phyloP scores from a whole-genome alignment of 768 basidiomycete species.

The Pleurotus ostreatus region DNA sequence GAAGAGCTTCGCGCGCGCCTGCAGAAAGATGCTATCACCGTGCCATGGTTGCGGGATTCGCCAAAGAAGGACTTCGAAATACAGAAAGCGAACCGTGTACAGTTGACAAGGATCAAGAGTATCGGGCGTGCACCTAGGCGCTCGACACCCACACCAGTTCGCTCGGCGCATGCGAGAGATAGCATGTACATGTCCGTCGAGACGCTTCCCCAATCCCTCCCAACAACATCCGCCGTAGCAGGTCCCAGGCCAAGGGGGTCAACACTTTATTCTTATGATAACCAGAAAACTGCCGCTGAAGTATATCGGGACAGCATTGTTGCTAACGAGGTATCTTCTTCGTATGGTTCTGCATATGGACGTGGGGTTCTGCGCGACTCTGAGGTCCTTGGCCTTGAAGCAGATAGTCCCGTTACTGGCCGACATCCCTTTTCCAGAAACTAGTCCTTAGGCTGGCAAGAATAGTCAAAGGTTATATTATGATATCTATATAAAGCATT shows the following conservation, averaged over 20 bases:
- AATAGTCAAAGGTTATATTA: neutral
- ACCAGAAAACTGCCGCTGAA: constrained; percentile 5
- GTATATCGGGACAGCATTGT: constrained; percentile 20
- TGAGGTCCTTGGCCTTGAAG: constrained; percentile 28
- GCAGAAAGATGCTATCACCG: constrained; percentile 12
- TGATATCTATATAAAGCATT: neutral
- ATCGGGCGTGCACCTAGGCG: constrained; percentile 33
- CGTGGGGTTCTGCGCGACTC: constrained; percentile 25
- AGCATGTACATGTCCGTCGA: constrained; percentile 31
- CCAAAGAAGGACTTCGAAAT: neutral
- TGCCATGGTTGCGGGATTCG: constrained; percentile 17
- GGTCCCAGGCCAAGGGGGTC: neutral
- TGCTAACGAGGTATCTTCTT: constrained; percentile 9
- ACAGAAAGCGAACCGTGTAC: constrained; percentile 4
- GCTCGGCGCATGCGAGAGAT: constrained; percentile 17
- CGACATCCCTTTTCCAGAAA: constrained; percentile 1
- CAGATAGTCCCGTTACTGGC: constrained; percentile 12
- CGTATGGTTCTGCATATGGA: neutral
- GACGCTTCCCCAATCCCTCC: constrained; percentile 19
- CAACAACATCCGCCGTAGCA: neutral
- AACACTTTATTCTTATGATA: neutral
- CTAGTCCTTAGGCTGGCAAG: neutral
- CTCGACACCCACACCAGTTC: constrained; percentile 28
- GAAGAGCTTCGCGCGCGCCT: constrained; percentile 2
- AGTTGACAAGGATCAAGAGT: constrained; percentile 31